These are phyloP conservation scores for Aspergillus sp. DNA, from an alignment of 2,329 filamentous ascomycete species.

Conservation along the genomic window DNA sequence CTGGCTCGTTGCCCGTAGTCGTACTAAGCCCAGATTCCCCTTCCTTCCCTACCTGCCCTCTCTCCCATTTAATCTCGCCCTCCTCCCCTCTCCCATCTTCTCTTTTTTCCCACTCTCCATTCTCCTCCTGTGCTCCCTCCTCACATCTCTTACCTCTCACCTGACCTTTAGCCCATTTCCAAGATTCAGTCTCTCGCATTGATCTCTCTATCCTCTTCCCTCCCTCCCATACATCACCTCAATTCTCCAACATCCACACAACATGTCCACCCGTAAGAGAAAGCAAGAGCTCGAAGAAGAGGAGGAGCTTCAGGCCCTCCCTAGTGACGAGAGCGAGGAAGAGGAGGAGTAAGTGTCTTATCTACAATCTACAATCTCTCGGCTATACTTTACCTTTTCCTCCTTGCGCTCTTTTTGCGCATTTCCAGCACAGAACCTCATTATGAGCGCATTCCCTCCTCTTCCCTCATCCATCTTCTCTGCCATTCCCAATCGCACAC, in stretches of 20 bases:
- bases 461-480: not conserved
- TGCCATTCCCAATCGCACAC: not conserved
- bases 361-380: not conserved
- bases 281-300: conserved; percentile 54
- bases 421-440: too few relatives aligned
- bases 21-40: conserved; percentile 18
- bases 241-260: conserved; percentile 12
- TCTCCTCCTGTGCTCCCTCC: conserved; percentile 28
- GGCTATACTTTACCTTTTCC: not conserved
- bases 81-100: conserved; percentile 37
- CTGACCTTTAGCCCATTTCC: conserved; percentile 3
- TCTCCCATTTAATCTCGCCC: conserved; percentile 28
- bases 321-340: conserved; percentile 55
- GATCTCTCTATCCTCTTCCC: conserved; percentile 2
- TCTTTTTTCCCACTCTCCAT: conserved; percentile 42
- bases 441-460: not conserved
- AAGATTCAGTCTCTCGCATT: conserved; percentile 1
- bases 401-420: not conserved
- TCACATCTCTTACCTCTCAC: conserved; percentile 55
- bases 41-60: conserved; percentile 26
- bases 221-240: conserved; percentile 11
- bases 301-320: conserved; percentile 52
- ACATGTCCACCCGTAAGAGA: conserved; percentile 56
- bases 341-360: conserved; percentile 53
- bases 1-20: conserved; percentile 13